Evolutionary conservation across 306 rosid species (phyloP).

Genomic region (Pterocarpus santalinus): DNA sequence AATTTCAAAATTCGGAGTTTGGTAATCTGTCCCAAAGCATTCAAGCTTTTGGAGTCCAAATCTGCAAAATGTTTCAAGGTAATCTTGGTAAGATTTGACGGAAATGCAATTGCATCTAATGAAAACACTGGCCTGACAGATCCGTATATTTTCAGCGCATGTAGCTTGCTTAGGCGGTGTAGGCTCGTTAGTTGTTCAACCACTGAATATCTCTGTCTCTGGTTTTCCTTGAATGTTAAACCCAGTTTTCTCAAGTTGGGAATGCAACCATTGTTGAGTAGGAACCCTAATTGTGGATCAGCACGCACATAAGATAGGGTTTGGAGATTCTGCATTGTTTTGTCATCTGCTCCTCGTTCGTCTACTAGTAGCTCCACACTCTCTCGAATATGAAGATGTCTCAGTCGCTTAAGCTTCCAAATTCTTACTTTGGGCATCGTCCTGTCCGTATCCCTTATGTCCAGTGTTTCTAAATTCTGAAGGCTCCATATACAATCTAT

Average conservation of each 20-base stretch:
- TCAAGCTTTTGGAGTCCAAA: neutral
- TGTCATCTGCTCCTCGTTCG: neutral
- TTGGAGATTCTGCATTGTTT: neutral
- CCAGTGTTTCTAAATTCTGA: constrained; percentile 4
- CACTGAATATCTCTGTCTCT: too few species aligned
- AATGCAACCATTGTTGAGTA: neutral
- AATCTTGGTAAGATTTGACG: constrained; percentile 17
- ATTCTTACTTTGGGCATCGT: neutral
- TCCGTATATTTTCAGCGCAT: neutral
- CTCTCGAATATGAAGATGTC: neutral
- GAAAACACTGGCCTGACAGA: neutral
- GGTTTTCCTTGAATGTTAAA: neutral
- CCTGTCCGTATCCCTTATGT: neutral
- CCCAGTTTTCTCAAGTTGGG: constrained; percentile 32
- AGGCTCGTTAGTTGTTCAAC: too few species aligned
- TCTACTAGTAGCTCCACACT: neutral
- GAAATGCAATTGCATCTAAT: neutral
- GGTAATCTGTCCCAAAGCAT: neutral
- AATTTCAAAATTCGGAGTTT: constrained; percentile 35
- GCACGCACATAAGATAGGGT: neutral
- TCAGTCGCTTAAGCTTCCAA: neutral
- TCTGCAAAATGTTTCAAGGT: neutral
- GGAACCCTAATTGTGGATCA: neutral
- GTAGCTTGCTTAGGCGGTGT: neutral
- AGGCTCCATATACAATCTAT: constrained; percentile 5